Percentiles rank a stretch among this genome's conserved stretches.
phyloP scores from a whole-genome alignment of 805 yeast genomes.

The Ogataea siamensis region DNA sequence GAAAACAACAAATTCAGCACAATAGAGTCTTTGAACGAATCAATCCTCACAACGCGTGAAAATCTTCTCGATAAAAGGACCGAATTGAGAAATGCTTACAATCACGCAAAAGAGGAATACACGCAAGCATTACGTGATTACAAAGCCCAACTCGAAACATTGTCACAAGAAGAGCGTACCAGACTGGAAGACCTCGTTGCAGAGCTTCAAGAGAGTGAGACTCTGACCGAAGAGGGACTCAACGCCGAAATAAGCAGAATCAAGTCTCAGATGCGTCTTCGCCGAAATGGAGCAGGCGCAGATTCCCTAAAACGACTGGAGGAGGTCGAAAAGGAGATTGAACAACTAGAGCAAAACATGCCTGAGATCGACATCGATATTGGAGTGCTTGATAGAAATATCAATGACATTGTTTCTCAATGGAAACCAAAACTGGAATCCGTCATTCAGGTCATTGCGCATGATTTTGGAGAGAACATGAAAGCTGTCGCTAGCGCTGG shows the following conservation, averaged over 20 bases:
- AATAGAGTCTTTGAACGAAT: constrained; percentile 27
- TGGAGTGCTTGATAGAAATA: constrained; percentile 37
- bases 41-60: constrained; percentile 30
- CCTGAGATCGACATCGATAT: constrained; percentile 37
- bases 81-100: constrained; percentile 14
- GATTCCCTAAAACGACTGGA: constrained; percentile 32
- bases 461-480: constrained; percentile 65
- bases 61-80: constrained; percentile 23
- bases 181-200: constrained; percentile 39
- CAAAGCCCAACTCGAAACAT: constrained; percentile 34
- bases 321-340: constrained; percentile 39
- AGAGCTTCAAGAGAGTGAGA: constrained; percentile 33
- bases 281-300: constrained; percentile 29
- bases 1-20: constrained; percentile 35
- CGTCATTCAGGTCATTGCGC: constrained; percentile 56
- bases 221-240: constrained; percentile 38
- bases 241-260: constrained; percentile 39
- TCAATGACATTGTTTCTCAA: constrained; percentile 28
- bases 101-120: constrained; percentile 23
- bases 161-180: constrained; percentile 40
- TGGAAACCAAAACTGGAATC: constrained; percentile 66
- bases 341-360: constrained; percentile 36
- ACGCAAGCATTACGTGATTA: constrained; percentile 30
- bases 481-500: constrained; percentile 83
- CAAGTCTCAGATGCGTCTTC: constrained; percentile 38